These are phyloP conservation scores for Dendrothele bispora DNA, from an alignment of 768 basidiomycete species.

Conservation along the genomic window DNA sequence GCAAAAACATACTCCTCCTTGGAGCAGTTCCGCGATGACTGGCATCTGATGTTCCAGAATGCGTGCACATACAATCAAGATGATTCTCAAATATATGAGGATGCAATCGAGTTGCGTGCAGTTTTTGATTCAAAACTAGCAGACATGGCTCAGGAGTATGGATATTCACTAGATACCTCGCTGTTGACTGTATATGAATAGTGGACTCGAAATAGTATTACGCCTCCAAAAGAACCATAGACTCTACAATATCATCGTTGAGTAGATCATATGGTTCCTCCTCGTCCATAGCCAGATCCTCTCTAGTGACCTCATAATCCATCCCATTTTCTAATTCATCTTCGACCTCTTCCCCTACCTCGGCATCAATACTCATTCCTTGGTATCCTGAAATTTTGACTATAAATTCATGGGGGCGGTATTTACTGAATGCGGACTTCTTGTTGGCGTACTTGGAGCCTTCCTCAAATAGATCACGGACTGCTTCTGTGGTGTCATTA, in stretches of 20 bases:
- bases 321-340: not conserved
- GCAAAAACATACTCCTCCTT: not conserved
- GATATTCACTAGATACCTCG: too few relatives aligned
- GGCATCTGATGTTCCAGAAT: slow-evolving; percentile 10
- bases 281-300: slow-evolving; percentile 10
- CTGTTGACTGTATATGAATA: too few relatives aligned
- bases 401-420: slow-evolving; percentile 2
- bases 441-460: slow-evolving; percentile 11
- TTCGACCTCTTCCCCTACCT: not conserved
- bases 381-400: not conserved
- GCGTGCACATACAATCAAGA: not conserved
- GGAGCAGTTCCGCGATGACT: not conserved
- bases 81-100: slow-evolving; percentile 4
- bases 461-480: slow-evolving; percentile 11
- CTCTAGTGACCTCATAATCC: slow-evolving; percentile 3
- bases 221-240: too few relatives aligned
- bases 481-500: not conserved
- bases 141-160: too few relatives aligned
- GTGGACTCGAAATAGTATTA: too few relatives aligned
- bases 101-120: not conserved
- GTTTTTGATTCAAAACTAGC: slow-evolving; percentile 5
- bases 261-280: slow-evolving; percentile 11
- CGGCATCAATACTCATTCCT: not conserved
- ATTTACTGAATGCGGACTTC: slow-evolving; percentile 10
- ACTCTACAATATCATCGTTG: too few relatives aligned